Conservation (phyloP, 495 filamentous ascomycete species). For the Arthonia radiata region DNA sequence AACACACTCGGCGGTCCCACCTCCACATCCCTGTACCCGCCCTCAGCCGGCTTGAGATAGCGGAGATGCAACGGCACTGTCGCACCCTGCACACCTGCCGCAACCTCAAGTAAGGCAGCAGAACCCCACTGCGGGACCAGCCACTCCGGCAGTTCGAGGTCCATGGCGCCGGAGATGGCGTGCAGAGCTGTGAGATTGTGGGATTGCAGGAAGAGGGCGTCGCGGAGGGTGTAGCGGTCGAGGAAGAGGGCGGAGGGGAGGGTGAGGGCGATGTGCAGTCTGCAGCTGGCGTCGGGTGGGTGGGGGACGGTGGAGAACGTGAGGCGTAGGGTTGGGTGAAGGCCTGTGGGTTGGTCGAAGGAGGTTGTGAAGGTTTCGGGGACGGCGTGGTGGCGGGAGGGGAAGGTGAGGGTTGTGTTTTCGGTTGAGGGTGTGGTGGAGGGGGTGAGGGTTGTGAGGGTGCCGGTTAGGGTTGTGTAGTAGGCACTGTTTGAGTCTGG, state of each 20-base stretch:
- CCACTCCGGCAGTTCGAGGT: slow-evolving; percentile 85
- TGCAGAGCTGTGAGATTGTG: slow-evolving; percentile 48
- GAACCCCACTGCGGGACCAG: slow-evolving; percentile 56
- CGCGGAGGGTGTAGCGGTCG: slow-evolving; percentile 62
- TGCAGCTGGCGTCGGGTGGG: slow-evolving; percentile 26
- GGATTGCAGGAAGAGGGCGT: slow-evolving; percentile 44
- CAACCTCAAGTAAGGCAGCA: slow-evolving; percentile 50
- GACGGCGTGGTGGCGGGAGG: slow-evolving; percentile 51
- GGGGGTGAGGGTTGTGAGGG: slow-evolving; percentile 1
- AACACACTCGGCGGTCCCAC: slow-evolving; percentile 66
- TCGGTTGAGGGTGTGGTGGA: slow-evolving; percentile 17
- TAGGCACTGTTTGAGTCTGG: slow-evolving; percentile 25
- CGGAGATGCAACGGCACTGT: slow-evolving; percentile 72
- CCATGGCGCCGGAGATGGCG: slow-evolving; percentile 51
- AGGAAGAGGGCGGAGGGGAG: slow-evolving; percentile 66
- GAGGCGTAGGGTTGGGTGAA: slow-evolving; percentile 21
- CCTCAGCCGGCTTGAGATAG: slow-evolving; percentile 34
- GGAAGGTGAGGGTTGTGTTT: slow-evolving; percentile 69
- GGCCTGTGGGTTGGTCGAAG: slow-evolving; percentile 7
- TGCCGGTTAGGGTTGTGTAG: slow-evolving; percentile 2
- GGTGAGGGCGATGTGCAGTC: slow-evolving; percentile 60
- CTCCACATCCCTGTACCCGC: slow-evolving; percentile 11
- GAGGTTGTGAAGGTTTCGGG: slow-evolving; percentile 36
- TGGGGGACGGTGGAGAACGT: no score
- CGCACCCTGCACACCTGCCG: slow-evolving; percentile 9